These are phyloP conservation scores for Selaginella tamariscina DNA, from an alignment of 75 land plant genomes.

Conservation along the genomic window DNA sequence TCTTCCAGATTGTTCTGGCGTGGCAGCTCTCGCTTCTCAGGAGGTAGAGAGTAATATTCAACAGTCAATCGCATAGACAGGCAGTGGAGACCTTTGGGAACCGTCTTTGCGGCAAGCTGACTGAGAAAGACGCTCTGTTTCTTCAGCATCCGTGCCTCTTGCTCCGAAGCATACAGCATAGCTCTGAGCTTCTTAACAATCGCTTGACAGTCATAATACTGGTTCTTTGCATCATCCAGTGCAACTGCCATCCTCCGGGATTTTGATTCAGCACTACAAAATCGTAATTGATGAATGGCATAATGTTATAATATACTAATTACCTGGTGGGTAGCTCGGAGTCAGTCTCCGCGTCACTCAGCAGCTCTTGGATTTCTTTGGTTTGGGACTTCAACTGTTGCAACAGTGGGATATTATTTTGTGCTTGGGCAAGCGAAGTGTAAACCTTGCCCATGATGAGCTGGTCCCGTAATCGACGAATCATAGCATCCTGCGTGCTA, in stretches of 20 bases:
- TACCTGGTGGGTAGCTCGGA: not conserved
- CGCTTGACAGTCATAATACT: slow-evolving; percentile 41
- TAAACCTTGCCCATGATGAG: slow-evolving; percentile 10
- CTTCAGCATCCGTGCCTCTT: slow-evolving; percentile 38
- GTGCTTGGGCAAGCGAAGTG: not conserved
- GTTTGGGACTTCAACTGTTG: not conserved
- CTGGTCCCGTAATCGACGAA: not conserved
- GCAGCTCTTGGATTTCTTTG: slow-evolving; percentile 3
- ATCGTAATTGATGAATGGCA: not conserved
- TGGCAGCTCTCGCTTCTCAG: slow-evolving; percentile 26
- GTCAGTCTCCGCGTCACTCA: not conserved
- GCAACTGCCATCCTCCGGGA: not conserved
- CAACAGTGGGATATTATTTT: not conserved
- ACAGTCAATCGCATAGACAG: slow-evolving; percentile 49
- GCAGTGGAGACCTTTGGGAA: slow-evolving; percentile 71
- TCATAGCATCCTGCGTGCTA: not conserved
- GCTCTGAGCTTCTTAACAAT: slow-evolving; percentile 49
- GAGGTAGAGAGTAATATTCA: slow-evolving; percentile 38
- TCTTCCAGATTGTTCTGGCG: slow-evolving; percentile 25
- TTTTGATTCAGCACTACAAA: not conserved
- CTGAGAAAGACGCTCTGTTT: slow-evolving; percentile 37
- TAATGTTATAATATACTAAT: not conserved
- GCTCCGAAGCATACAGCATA: slow-evolving; percentile 42
- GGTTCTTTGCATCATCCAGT: slow-evolving; percentile 34
- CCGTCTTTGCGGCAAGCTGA: slow-evolving; percentile 45